A percentile compares a stretch with the other conserved stretches of the same genome.
Conservation (phyloP, 176 grass and related monocot species). For the Thalia dealbata region DNA sequence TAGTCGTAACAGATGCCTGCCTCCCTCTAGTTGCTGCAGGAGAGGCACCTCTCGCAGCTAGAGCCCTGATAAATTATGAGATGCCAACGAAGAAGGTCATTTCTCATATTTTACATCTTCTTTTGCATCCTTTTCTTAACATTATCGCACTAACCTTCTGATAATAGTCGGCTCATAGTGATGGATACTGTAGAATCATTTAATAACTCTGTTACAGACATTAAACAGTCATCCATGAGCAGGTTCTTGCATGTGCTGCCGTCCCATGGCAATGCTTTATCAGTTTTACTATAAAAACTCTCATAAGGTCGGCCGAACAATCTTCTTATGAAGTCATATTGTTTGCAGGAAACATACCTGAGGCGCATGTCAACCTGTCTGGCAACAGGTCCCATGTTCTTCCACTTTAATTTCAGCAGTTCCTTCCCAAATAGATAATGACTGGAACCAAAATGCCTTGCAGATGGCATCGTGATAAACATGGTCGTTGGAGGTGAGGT, state of each 20-base stretch:
- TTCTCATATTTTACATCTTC: background rate
- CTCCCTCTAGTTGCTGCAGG: conserved; percentile 48
- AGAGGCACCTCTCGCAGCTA: conserved; percentile 62
- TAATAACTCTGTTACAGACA: background rate
- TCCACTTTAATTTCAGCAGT: background rate
- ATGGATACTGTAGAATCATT: background rate
- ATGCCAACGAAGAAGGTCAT: conserved; percentile 76
- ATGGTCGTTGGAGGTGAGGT: conserved; percentile 98
- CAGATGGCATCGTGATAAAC: conserved; percentile 88
- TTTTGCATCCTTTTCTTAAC: background rate
- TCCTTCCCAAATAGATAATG: background rate
- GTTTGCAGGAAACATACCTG: conserved; percentile 67
- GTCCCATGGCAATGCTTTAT: background rate
- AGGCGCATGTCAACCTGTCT: conserved; percentile 77
- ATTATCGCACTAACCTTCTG: background rate
- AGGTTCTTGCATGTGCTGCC: background rate
- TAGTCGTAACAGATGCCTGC: conserved; percentile 81
- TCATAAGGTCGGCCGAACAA: background rate
- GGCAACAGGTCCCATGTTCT: conserved; percentile 43
- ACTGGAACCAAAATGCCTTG: background rate
- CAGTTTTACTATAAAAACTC: background rate
- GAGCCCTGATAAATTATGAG: conserved; percentile 76
- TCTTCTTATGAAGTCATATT: conserved; percentile 4
- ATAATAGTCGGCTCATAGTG: background rate
- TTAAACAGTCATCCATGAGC: background rate